Conservation (phyloP, 352 stramenopile genomes). For the Phytophthora sp. region DNA sequence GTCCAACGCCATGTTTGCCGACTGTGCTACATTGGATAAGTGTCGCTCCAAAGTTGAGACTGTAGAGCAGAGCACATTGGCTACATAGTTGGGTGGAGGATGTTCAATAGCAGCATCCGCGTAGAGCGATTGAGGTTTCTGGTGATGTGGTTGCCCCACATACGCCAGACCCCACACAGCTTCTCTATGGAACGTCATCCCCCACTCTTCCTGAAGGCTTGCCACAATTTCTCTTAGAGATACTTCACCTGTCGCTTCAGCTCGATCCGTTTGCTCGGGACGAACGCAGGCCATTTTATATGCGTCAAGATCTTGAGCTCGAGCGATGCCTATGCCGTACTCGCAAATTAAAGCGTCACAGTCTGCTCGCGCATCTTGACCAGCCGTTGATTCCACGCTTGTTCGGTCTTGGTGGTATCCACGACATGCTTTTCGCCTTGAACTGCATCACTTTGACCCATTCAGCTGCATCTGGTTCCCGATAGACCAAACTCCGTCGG, state of each 20-base stretch:
- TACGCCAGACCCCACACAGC: background rate
- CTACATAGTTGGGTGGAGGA: background rate
- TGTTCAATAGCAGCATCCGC: background rate
- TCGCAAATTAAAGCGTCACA: constrained; percentile 15
- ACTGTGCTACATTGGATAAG: no score
- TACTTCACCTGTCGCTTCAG: constrained; percentile 3
- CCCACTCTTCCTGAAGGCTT: background rate
- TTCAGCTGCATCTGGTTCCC: background rate
- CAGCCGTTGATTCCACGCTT: constrained; percentile 9
- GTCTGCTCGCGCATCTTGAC: constrained; percentile 6
- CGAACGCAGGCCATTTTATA: constrained; percentile 4
- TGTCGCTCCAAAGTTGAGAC: no score
- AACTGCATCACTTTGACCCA: background rate
- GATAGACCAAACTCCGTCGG: background rate
- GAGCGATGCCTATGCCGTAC: constrained; percentile 6
- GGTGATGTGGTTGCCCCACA: background rate
- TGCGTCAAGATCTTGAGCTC: constrained; percentile 8
- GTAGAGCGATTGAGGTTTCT: background rate
- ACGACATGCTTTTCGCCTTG: background rate
- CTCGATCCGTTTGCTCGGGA: constrained; percentile 2
- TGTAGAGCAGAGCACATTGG: background rate
- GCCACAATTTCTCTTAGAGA: constrained; percentile 13
- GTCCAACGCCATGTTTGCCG: no score
- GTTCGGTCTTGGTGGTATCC: background rate
- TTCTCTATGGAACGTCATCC: background rate